A percentile compares a stretch with the other conserved stretches of the same genome.
Conservation (phyloP, 2,329 filamentous ascomycete genomes). For the Pyrenophora graminea region DNA sequence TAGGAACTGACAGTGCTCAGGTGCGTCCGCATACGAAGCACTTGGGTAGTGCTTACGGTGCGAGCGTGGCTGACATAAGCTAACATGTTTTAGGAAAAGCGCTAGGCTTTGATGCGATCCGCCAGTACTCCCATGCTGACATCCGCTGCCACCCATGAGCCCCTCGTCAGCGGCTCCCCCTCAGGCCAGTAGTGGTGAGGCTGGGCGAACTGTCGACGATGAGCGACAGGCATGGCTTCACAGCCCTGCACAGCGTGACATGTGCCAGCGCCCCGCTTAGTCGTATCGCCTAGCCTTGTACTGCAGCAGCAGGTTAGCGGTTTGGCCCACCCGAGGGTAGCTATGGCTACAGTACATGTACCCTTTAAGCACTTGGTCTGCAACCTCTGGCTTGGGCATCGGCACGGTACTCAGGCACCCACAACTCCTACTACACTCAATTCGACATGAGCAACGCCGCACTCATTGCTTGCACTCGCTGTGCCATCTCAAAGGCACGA, state of each 20-base stretch:
- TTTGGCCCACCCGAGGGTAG: no score
- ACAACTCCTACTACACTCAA: background rate
- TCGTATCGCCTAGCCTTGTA: no score
- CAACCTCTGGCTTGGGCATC: background rate
- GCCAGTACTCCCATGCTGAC: background rate
- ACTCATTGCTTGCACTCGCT: constrained; percentile 11
- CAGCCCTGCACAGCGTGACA: no score
- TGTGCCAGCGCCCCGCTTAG: no score
- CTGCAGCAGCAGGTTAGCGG: no score
- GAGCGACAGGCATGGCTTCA: no score
- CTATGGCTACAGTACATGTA: background rate
- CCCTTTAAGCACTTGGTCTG: background rate
- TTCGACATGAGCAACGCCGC: constrained; percentile 4
- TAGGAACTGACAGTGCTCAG: background rate
- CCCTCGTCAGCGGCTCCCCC: background rate
- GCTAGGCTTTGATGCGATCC: background rate
- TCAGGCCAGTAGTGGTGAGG: no score
- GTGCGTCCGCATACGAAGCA: background rate
- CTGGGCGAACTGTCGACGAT: no score
- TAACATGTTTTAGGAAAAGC: background rate
- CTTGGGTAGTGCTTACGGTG: constrained; percentile 1
- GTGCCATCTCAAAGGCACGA: constrained; percentile 11
- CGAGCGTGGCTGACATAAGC: background rate
- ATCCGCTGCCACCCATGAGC: background rate
- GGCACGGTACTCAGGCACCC: background rate